Base-by-base conservation (phyloP, 306 rosid genomes). In the Glycine soja region DNA sequence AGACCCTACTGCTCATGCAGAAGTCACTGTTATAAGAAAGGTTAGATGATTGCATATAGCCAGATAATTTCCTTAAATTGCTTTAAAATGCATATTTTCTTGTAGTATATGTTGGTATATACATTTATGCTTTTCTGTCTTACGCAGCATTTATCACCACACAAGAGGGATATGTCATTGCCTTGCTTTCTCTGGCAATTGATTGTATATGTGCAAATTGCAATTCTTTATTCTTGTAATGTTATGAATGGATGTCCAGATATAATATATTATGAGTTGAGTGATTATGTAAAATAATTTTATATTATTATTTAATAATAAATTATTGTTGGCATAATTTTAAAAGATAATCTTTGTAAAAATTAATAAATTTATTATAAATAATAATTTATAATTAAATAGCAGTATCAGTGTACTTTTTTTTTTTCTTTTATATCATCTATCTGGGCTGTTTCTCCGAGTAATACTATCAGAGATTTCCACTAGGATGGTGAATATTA, bases 1-100 rank as follows among this genome's bases (percentile, higher is more conserved):
- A 2, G 97, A 95, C 62, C 99, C 99, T 7, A 91, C 99, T 47
- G 97, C 99, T 42, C 99, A 95, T 82, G 97, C 99, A 0, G 97
- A 95, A 83, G 99, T 95, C 18, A 91, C 97, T 48, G 99, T 92
- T 19, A 88, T 95, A 83, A 90, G 99, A 88, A 95, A 95, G 97
- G 99, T 95, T 83, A 51, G 93, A 71, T 24, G 61, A 53, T 13
- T 36, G 5, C 30, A 24, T 24, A 10, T 2, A 18, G 40, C 70
- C n/a, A 45, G 52, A 64, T 53, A 53, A 67, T 59, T 73, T 74
- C 3, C 78, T 69, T 43, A 32, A 59, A 51, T 74, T 8, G 45
- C 30, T 24, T 24, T 24, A 24, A 24, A 24, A 24, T 24, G 2
- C 36, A 59, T 10, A 6, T 8, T 72, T 72, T 24, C 70, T 46